Conservation (phyloP, 2,329 filamentous ascomycete genomes). For the Aspergillus ruber region DNA sequence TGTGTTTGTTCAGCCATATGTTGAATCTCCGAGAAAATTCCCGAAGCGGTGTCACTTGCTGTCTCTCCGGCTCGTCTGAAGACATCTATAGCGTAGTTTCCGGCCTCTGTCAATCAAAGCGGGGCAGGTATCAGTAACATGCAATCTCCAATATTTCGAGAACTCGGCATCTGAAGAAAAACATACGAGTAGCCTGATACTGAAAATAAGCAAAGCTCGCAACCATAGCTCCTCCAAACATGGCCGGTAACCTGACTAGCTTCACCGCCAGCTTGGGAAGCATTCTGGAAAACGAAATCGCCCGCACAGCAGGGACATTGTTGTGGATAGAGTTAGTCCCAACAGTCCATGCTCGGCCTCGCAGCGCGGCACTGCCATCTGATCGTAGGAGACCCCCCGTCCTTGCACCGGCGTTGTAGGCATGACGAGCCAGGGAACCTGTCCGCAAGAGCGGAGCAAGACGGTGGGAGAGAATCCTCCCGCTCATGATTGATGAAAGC, state of each 20-base stretch:
- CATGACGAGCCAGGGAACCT: conserved; percentile 53
- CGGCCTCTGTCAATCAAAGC: conserved; percentile 52
- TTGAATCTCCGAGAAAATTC: conserved; percentile 64
- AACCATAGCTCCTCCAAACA: conserved; percentile 83
- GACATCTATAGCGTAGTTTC: conserved; percentile 69
- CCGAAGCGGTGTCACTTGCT: conserved; percentile 61
- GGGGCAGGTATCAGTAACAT: not conserved
- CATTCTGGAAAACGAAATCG: conserved; percentile 60
- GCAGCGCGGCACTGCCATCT: conserved; percentile 56
- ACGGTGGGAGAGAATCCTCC: conserved; percentile 69
- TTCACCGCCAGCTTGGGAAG: conserved; percentile 88
- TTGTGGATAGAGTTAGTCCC: conserved; percentile 70
- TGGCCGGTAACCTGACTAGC: conserved; percentile 77
- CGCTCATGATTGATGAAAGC: conserved; percentile 53
- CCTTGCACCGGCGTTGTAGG: conserved; percentile 56
- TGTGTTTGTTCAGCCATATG: conserved; percentile 73
- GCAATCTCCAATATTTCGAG: not conserved
- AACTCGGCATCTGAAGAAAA: not conserved
- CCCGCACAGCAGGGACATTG: conserved; percentile 61
- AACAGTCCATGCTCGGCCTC: conserved; percentile 66
- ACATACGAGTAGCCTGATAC: conserved; percentile 84
- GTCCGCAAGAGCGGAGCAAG: conserved; percentile 61
- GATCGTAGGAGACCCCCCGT: conserved; percentile 63
- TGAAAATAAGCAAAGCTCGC: conserved; percentile 87
- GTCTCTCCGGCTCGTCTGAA: conserved; percentile 67